Evolutionary conservation across 768 basidiomycete genomes (phyloP).

Genomic region (Russula earlei): DNA sequence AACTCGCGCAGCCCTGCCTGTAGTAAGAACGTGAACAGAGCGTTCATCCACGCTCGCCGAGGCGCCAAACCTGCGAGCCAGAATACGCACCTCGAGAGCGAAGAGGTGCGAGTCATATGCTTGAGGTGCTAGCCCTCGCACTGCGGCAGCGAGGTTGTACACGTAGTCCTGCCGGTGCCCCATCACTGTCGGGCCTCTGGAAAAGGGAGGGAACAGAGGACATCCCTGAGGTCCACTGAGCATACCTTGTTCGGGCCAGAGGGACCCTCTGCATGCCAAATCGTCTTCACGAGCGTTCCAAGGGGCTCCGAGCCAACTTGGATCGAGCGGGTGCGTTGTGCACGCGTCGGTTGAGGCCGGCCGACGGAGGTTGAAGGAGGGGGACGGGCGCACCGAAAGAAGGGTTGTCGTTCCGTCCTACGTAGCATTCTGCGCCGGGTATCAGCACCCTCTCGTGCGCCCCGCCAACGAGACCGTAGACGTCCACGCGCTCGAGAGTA

Average conservation of each 20-base stretch:
- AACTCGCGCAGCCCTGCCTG: slow-evolving; percentile 14
- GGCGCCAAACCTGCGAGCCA: background rate
- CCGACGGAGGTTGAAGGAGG: background rate
- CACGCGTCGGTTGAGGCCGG: background rate
- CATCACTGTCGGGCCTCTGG: background rate
- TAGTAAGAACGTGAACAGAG: too few species aligned
- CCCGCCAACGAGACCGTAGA: slow-evolving; percentile 52
- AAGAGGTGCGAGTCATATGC: slow-evolving; percentile 70
- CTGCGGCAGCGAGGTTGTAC: slow-evolving; percentile 62
- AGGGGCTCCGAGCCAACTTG: slow-evolving; percentile 78
- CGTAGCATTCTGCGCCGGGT: slow-evolving; percentile 69
- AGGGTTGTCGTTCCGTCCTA: slow-evolving; percentile 78
- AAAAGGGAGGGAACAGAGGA: too few species aligned
- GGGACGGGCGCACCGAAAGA: slow-evolving; percentile 58
- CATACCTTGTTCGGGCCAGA: slow-evolving; percentile 83
- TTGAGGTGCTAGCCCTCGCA: slow-evolving; percentile 63
- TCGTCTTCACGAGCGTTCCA: slow-evolving; percentile 53
- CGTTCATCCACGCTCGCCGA: too few species aligned
- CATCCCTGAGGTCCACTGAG: too few species aligned
- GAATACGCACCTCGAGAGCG: slow-evolving; percentile 55
- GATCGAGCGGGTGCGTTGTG: background rate
- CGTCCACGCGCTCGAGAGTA: slow-evolving; percentile 67
- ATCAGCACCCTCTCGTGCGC: slow-evolving; percentile 43
- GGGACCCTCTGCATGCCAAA: slow-evolving; percentile 71
- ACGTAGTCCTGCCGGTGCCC: slow-evolving; percentile 65